Evolutionary conservation across 768 basidiomycete species (phyloP), one percentile per base, ranked within the genome.

Genomic region (Suillus weaverae): DNA sequence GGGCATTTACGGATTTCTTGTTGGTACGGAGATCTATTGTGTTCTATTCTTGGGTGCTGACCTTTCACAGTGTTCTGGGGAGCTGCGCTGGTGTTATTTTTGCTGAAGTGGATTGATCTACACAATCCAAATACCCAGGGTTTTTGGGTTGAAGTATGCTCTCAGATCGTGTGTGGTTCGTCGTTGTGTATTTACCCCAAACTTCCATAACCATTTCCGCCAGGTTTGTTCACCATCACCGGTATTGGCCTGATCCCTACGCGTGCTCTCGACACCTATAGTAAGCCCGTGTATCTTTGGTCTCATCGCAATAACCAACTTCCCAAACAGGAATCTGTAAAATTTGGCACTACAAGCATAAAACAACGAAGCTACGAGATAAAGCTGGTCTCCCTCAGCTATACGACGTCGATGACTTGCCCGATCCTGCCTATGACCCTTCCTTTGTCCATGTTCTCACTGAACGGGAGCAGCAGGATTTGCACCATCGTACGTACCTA

Each of bases 201-300:
- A 48, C 55, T 18, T 63, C 36, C 5, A 39, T 50, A 8, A 54
- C 9, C 33, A 39, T 61, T n/a, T n/a, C 33, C 13, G 32, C 11
- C 56, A 90, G 89, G 86, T 44, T 80, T 94, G 22, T 94, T 95
- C 72, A 92, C 92, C 3, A 79, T 89, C 22, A 92, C 92, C 14
- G 90, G 92, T 59, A 85, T 94, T 60, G 89, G 93, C 1, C 80
- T 95, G 22, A 88, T 93, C 65, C 94, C 94, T 0, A 89, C 84
- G 63, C 85, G 93, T 59, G 79, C 84, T 6, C 77, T 90, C 63
- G 92, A 94, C 72, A 91, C 91, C 0, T 93, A 89, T 76, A 84
- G 92, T 89, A 66, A 70, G 83, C 73, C 30, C 18, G 36, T 61
- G 3, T 60, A 9, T 33, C 10, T 22, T 4, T 10, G 3, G 4